A percentile compares a stretch with the other conserved stretches of the same genome.
These are phyloP conservation scores for Plasmodium vivax DNA, from an alignment of 169 alveolate genomes.

Conservation along the genomic window DNA sequence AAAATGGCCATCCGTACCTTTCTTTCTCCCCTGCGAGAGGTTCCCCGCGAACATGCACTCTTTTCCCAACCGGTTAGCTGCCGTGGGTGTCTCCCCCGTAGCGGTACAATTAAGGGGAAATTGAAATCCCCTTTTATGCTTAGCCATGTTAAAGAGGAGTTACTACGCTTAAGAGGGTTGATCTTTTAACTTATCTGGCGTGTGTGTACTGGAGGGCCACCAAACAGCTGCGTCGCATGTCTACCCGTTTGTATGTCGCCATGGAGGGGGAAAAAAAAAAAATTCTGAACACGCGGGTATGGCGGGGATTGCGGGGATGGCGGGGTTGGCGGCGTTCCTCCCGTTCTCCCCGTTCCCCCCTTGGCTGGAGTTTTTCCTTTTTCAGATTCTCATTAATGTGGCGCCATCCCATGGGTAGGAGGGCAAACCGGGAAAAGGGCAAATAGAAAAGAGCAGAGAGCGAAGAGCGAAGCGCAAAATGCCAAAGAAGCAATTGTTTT, in stretches of 20 bases:
- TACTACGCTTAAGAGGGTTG: not conserved
- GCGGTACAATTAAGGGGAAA: not conserved
- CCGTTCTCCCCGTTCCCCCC: no score
- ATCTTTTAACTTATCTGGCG: not conserved
- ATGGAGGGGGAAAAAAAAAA: not conserved
- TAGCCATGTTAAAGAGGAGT: not conserved
- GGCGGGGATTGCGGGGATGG: no score
- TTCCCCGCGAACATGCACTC: not conserved
- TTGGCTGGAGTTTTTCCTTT: not conserved
- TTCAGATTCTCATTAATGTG: no score
- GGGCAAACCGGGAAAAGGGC: not conserved
- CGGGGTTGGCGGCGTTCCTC: not conserved
- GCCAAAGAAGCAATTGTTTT: not conserved
- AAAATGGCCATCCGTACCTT: not conserved
- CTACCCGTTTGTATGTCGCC: not conserved
- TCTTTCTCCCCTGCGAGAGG: not conserved
- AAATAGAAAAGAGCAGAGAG: no score
- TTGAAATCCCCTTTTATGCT: not conserved
- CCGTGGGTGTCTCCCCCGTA: not conserved
- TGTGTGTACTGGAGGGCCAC: not conserved
- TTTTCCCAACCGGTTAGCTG: not conserved
- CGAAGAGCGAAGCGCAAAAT: no score
- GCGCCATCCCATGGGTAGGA: not conserved
- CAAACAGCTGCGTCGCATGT: not conserved
- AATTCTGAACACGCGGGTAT: no score